Base-by-base conservation (phyloP, 495 filamentous ascomycete genomes). In the Patellaria atrata region DNA sequence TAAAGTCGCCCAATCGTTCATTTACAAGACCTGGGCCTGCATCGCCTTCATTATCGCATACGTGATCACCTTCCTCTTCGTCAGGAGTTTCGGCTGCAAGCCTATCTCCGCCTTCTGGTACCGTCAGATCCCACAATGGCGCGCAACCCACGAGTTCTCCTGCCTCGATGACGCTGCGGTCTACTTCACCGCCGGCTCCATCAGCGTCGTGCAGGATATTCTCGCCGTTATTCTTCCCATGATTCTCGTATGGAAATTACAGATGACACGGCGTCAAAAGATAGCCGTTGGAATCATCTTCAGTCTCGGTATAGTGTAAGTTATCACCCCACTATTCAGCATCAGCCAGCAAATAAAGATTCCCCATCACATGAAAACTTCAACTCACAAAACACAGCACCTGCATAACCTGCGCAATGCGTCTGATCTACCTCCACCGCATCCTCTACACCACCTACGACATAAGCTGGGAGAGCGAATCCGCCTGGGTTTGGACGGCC, bases 1-100 rank as follows among this genome's bases (percentile, higher is more conserved):
- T 9, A 25, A 36, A 2, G 28, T 53, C 22, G 37, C 43, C 2
- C 40, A 35, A 23, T 25, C 21, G 9, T 50, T 50, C 39, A 25
- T 41, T 5, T 46, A 30, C 13, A 33, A 18, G 4, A 37, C 48
- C n/a, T 45, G 47, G 36, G 36, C 18, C 3, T 28, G 14, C n/a
- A 53, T 42, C 9, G 22, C 12, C 3, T 25, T n/a, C 20, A 32
- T 42, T 21, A 28, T 27, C 20, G 19, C 22, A 7, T 30, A 13
- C 2, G 32, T 27, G n/a, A 2, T 24, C 9, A 17, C 12, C 5
- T 5, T 42, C 3, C 31, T 30, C 27, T 21, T 42, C 15, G 12
- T 31, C 12, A 42, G 33, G 4, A 17, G 25, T 7, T 36, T 42
- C 14, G 16, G 13, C 10, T 42, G 39, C 27, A 42, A 2, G 4